Conservation (phyloP, 1,284 basidiomycete genomes). For the Cystobasidiaceae sp. region DNA sequence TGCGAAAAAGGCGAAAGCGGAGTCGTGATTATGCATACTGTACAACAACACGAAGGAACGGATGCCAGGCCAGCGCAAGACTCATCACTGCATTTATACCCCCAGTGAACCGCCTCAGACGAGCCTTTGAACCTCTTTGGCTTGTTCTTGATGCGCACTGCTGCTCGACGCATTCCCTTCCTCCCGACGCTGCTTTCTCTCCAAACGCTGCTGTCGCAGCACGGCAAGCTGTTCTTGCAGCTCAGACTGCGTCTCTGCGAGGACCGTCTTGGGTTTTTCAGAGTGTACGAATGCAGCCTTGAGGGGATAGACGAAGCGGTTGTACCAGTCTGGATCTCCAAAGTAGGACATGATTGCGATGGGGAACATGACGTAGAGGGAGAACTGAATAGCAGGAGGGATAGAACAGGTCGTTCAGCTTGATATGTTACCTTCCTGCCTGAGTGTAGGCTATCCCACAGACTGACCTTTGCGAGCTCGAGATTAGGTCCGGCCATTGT, state of each 20-base stretch:
- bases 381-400: background rate
- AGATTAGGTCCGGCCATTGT: conserved; percentile 25
- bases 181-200: background rate
- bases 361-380: conserved; percentile 27
- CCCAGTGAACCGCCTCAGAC: too few species aligned
- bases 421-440: background rate
- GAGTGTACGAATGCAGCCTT: conserved; percentile 28
- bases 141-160: too few species aligned
- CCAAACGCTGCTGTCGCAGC: conserved; percentile 10
- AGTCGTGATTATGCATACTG: too few species aligned
- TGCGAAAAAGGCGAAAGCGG: too few species aligned
- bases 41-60: too few species aligned
- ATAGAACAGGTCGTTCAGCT: background rate
- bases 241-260: conserved; percentile 11
- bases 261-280: conserved; percentile 18
- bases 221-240: conserved; percentile 23
- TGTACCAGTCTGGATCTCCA: conserved; percentile 30
- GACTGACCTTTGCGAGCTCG: conserved; percentile 13
- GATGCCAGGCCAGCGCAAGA: too few species aligned
- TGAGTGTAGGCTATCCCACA: background rate
- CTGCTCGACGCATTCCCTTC: conserved; percentile 3
- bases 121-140: too few species aligned
- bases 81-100: too few species aligned
- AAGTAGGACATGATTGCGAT: conserved; percentile 29
- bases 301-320: conserved; percentile 20